These are phyloP conservation scores for Wolfiporia cocos DNA, from an alignment of 1,284 basidiomycete genomes.

Conservation along the genomic window DNA sequence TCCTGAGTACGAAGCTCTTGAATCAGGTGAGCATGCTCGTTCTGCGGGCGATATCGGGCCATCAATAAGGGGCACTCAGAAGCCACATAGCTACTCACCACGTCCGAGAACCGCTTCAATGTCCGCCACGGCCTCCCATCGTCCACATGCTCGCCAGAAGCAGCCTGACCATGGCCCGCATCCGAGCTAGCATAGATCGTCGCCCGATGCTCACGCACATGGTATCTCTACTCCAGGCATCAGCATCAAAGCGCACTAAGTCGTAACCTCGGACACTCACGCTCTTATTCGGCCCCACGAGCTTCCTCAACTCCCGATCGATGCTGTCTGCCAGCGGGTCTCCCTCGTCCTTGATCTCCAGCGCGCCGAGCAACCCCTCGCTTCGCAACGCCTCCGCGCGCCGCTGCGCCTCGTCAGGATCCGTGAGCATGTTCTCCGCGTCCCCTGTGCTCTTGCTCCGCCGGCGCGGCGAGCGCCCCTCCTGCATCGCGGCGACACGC, in stretches of 20 bases:
- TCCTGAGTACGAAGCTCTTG: slow-evolving; percentile 74
- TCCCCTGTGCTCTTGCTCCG: slow-evolving; percentile 74
- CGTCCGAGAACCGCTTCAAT: slow-evolving; percentile 86
- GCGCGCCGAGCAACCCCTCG: slow-evolving; percentile 35
- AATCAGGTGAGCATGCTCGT: slow-evolving; percentile 89
- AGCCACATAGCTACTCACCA: slow-evolving; percentile 43
- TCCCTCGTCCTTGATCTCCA: slow-evolving; percentile 36
- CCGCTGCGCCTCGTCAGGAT: slow-evolving; percentile 25
- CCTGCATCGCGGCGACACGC: slow-evolving; percentile 24
- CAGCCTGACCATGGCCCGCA: slow-evolving; percentile 60
- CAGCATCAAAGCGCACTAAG: slow-evolving; percentile 2
- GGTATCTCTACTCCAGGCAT: slow-evolving; percentile 37
- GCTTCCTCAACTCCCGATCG: slow-evolving; percentile 58
- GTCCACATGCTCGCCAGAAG: slow-evolving; percentile 74
- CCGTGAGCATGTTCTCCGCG: slow-evolving; percentile 36
- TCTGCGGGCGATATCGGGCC: slow-evolving; percentile 38
- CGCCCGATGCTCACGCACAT: slow-evolving; percentile 61
- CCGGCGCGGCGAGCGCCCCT: slow-evolving; percentile 48
- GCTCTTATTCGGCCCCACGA: slow-evolving; percentile 42
- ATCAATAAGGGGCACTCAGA: slow-evolving; percentile 6
- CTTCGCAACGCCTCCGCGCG: slow-evolving; percentile 18
- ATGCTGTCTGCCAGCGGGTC: slow-evolving; percentile 60
- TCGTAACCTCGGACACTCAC: slow-evolving; percentile 30
- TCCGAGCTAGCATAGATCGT: slow-evolving; percentile 83
- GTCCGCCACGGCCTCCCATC: slow-evolving; percentile 83